phyloP scores from a whole-genome alignment of 306 rosid species.

The Castanopsis chinensis region DNA sequence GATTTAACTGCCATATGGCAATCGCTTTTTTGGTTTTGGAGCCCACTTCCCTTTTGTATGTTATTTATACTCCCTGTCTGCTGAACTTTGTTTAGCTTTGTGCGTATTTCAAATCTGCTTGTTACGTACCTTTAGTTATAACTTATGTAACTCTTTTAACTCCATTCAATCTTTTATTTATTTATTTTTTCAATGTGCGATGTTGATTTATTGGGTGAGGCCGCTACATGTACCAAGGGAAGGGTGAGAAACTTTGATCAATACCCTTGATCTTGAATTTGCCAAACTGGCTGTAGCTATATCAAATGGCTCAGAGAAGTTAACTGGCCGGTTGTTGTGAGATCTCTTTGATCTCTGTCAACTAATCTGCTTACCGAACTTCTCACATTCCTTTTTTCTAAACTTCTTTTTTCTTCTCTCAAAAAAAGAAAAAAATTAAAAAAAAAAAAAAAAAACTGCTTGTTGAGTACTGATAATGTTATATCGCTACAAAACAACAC shows the following conservation, averaged over 20 bases:
- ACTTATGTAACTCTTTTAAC: too few relatives aligned
- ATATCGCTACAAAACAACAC: too few relatives aligned
- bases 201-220: not conserved
- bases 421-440: too few relatives aligned
- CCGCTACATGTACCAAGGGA: conserved; percentile 79
- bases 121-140: not conserved
- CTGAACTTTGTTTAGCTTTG: not conserved
- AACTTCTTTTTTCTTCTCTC: not conserved
- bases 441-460: too few relatives aligned
- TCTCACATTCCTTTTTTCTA: conserved; percentile 43
- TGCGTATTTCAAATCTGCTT: not conserved
- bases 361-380: conserved; percentile 93
- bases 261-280: conserved; percentile 69
- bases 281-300: conserved; percentile 93
- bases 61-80: not conserved
- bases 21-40: not conserved
- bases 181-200: too few relatives aligned
- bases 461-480: too few relatives aligned
- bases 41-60: not conserved
- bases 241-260: conserved; percentile 35
- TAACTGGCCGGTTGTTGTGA: conserved; percentile 41
- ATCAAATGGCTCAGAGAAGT: conserved; percentile 38
- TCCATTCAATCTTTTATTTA: too few relatives aligned
- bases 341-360: not conserved
- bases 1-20: not conserved